phyloP scores from a whole-genome alignment of 306 rosid species.

The Pueraria montana region DNA sequence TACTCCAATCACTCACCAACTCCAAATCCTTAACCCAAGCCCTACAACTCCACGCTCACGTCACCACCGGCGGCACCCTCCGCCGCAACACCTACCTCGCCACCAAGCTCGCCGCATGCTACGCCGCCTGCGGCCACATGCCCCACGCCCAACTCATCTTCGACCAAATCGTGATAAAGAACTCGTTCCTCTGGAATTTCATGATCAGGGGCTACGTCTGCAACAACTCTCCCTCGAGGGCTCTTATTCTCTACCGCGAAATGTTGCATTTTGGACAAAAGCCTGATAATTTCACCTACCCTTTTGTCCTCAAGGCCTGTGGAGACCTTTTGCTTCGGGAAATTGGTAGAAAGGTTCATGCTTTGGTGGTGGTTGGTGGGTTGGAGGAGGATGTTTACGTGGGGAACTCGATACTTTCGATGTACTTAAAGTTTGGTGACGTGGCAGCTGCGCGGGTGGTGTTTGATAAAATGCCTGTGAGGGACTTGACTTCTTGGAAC shows the following conservation, averaged over 20 bases:
- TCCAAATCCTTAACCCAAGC: constrained; percentile 54
- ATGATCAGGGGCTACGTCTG: constrained; percentile 69
- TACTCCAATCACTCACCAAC: constrained; percentile 63
- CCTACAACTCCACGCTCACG: constrained; percentile 61
- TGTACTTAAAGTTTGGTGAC: constrained; percentile 61
- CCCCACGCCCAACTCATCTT: constrained; percentile 58
- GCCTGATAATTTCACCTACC: constrained; percentile 68
- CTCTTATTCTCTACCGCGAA: constrained; percentile 60
- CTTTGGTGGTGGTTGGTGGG: constrained; percentile 60
- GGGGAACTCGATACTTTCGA: constrained; percentile 57
- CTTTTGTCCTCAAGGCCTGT: constrained; percentile 71
- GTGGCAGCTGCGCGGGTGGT: constrained; percentile 53
- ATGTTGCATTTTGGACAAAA: constrained; percentile 56
- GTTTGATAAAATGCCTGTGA: constrained; percentile 71
- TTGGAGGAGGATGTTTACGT: constrained; percentile 66
- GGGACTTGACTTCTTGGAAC: constrained; percentile 67
- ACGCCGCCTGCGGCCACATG: constrained; percentile 60
- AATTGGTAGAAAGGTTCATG: constrained; percentile 64
- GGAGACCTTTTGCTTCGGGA: constrained; percentile 58
- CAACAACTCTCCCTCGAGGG: constrained; percentile 35
- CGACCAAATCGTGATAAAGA: constrained; percentile 50
- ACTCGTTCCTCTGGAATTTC: constrained; percentile 63
- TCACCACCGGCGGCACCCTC: constrained; percentile 57
- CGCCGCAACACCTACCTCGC: constrained; percentile 55
- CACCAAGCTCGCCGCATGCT: constrained; percentile 69